Evolutionary conservation across 108 stramenopile genomes (phyloP), one percentile per base, ranked within the genome.

Genomic region (Schizochytrium sp.): DNA sequence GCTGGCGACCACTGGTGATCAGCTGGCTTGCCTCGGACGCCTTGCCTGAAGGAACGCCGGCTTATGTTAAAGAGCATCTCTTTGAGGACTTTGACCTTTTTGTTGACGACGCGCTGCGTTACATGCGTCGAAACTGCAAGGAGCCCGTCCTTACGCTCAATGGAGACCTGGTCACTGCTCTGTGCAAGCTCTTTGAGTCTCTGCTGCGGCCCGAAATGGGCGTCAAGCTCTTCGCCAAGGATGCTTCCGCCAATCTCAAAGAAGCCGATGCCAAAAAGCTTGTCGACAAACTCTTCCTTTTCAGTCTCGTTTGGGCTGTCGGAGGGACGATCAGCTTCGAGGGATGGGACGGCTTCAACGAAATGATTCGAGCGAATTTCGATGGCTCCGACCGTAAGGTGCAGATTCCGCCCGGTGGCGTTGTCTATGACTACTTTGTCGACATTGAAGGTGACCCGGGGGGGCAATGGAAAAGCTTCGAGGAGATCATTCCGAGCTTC

Each of bases 81-180:
- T 45, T 91, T 29, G 69, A 58, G 4, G 90, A 93, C 28, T 93
- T 93, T 60, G 92, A 90, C 23, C 43, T 45, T 5, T 88, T 69
- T 55, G 59, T 95, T 34, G 69, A 89, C 25, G 45, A 57, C 41
- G 93, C 87, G 12, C 72, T 94, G 14, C 87, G 89, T 25, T 93
- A 87, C 72, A 92, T 92, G 72, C 88, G 94, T 14, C 89, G 60
- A 51, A 60, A 89, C 5, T 89, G 90, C 83, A 88, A 58, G 57
- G 93, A 94, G 57, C 94, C 94, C 55, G 92, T 95, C 5, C 87
- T 57, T 29, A 93, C 92, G 48, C 92, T 95, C 10, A 91, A 93
- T 90, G 69, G 94, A 5, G 93, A 95, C 87, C 88, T 95, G 5
- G 92, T 87, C 58, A 92, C 93, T 43, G 89, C 92, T 5, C 53